Conservation (phyloP, 306 rosid species). For the Crataegus laevigata region DNA sequence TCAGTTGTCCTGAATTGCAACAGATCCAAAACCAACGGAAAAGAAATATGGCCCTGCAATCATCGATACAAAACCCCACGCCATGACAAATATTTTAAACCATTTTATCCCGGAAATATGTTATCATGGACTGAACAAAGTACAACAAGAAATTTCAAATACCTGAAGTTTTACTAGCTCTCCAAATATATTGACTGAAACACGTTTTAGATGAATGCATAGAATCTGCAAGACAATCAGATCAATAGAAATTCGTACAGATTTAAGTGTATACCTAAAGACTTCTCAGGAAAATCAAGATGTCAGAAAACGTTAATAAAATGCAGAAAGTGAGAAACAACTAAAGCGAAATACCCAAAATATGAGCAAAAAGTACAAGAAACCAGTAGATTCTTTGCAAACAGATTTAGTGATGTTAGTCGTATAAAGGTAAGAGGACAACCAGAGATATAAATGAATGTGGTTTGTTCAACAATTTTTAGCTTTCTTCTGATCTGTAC, state of each 20-base stretch:
- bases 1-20: constrained; percentile 55
- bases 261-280: background rate
- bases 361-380: background rate
- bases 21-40: constrained; percentile 68
- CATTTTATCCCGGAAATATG: background rate
- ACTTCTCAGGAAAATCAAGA: background rate
- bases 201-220: constrained; percentile 81
- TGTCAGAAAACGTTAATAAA: background rate
- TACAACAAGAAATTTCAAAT: constrained; percentile 12
- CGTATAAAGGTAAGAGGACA: background rate
- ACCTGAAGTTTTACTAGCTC: constrained; percentile 72
- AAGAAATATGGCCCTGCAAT: constrained; percentile 73
- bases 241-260: background rate
- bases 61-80: constrained; percentile 3
- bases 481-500: background rate
- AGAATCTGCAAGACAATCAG: constrained; percentile 54
- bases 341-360: background rate
- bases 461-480: background rate
- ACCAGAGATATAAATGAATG: background rate
- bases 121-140: constrained; percentile 6
- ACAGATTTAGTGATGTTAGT: background rate
- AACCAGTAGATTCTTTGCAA: background rate
- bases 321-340: background rate
- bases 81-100: background rate
- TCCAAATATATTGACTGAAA: constrained; percentile 47